Evolutionary conservation across 2,329 filamentous ascomycete genomes (phyloP).

Genomic region (Cladosporium sp.): DNA sequence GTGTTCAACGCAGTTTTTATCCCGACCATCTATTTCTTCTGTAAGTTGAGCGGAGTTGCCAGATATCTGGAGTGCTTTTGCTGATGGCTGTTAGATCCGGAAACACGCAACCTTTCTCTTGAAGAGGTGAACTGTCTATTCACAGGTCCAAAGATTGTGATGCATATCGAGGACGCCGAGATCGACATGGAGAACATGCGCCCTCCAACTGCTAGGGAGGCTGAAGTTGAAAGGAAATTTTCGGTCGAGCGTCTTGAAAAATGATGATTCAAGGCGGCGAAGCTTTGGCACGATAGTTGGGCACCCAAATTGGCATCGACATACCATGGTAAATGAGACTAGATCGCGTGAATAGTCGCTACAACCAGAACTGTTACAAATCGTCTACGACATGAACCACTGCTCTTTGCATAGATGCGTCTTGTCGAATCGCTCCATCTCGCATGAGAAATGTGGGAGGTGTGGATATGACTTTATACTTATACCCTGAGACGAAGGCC

Average conservation of each 20-base stretch:
- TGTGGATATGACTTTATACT: no score
- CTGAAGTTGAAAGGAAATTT: constrained; percentile 3
- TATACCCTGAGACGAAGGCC: no score
- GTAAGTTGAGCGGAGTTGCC: constrained; percentile 9
- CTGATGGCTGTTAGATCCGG: constrained; percentile 16
- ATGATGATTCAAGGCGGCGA: not conserved
- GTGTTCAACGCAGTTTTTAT: constrained; percentile 44
- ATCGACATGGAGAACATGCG: constrained; percentile 12
- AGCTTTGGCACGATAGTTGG: no score
- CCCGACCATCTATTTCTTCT: constrained; percentile 46
- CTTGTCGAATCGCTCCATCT: no score
- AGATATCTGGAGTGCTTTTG: not conserved
- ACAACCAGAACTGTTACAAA: no score
- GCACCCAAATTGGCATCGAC: no score
- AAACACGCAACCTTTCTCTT: constrained; percentile 38
- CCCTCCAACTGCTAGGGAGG: not conserved
- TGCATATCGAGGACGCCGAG: constrained; percentile 17
- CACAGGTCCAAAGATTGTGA: constrained; percentile 25
- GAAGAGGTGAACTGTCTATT: constrained; percentile 53
- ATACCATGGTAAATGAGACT: no score
- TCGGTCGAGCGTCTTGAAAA: constrained; percentile 6
- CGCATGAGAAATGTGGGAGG: no score
- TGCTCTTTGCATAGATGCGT: no score
- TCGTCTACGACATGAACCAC: no score
- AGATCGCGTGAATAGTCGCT: no score